Evolutionary conservation across 305 asterid species (phyloP).

Genomic region (Nicotiana rustica): DNA sequence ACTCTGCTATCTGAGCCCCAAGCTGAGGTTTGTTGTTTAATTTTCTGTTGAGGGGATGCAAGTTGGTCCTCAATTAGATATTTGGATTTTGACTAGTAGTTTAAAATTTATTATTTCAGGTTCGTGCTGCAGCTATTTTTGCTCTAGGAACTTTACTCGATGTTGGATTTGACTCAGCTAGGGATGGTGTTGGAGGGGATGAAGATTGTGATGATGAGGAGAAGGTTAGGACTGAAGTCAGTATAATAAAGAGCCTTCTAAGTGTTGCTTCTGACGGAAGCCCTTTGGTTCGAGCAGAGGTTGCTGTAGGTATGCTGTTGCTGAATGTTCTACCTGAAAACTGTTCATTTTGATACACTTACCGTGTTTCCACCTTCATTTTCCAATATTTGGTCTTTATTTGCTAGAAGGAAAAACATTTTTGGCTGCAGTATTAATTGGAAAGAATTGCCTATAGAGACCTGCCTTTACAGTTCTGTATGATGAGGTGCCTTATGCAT

Average conservation of each 20-base stretch:
- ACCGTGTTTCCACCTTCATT: neutral
- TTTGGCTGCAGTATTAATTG: constrained; percentile 17
- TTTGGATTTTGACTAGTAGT: constrained; percentile 35
- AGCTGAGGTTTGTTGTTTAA: constrained; percentile 76
- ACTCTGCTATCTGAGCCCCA: constrained; percentile 91
- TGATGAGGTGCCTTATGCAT: constrained; percentile 19
- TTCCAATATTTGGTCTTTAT: constrained; percentile 16
- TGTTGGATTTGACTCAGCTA: constrained; percentile 77
- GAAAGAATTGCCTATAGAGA: neutral
- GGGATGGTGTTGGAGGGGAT: constrained; percentile 79
- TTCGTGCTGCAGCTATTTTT: constrained; percentile 95
- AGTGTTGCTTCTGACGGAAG: constrained; percentile 94
- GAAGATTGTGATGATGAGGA: constrained; percentile 92
- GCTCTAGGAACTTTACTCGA: constrained; percentile 92
- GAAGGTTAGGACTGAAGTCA: constrained; percentile 78
- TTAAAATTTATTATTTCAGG: constrained; percentile 58
- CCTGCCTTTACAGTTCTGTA: neutral
- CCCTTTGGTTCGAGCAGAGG: constrained; percentile 98
- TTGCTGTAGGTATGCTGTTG: constrained; percentile 80
- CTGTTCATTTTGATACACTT: neutral
- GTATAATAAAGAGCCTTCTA: constrained; percentile 74
- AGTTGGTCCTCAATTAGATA: constrained; percentile 1
- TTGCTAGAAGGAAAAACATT: constrained; percentile 15
- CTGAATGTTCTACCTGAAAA: constrained; percentile 17
- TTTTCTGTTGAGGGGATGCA: constrained; percentile 13